Conservation (phyloP, 345 rosid species). For the Durio zibethinus region DNA sequence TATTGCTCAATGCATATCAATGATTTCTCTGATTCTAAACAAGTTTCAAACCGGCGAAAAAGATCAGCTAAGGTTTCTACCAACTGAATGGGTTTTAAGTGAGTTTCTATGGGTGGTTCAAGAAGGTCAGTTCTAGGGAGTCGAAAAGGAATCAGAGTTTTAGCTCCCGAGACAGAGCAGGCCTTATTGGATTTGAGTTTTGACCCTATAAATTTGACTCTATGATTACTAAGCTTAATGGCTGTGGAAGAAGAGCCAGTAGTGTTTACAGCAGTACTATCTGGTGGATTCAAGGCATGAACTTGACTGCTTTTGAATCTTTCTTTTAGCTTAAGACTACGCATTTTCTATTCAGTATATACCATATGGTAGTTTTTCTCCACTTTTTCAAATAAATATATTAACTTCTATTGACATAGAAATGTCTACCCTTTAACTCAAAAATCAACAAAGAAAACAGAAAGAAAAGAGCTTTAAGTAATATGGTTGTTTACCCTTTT, state of each 20-base stretch:
- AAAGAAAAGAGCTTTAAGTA: not conserved
- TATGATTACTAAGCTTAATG: constrained; percentile 27
- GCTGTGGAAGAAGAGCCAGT: constrained; percentile 12
- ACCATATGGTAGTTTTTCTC: not conserved
- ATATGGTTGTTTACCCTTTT: constrained; percentile 14
- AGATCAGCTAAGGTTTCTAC: constrained; percentile 64
- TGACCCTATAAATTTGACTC: constrained; percentile 39
- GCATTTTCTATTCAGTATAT: constrained; percentile 37
- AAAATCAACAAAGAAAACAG: not conserved
- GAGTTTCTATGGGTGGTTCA: constrained; percentile 71
- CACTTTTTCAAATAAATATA: not conserved
- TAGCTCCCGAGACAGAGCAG: constrained; percentile 38
- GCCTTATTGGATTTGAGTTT: constrained; percentile 43
- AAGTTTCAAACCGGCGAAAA: constrained; percentile 51
- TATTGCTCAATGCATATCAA: constrained; percentile 61
- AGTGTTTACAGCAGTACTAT: constrained; percentile 30
- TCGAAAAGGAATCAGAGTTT: constrained; percentile 53
- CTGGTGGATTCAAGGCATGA: constrained; percentile 55
- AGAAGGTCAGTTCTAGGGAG: constrained; percentile 62
- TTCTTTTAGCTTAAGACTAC: constrained; percentile 48
- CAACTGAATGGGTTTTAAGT: constrained; percentile 58
- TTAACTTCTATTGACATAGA: not conserved
- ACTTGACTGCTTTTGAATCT: constrained; percentile 65
- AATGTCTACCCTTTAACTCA: not conserved
- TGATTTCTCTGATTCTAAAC: constrained; percentile 37